These are phyloP conservation scores for Lithospermum erythrorhizon DNA, from an alignment of 257 asterid genomes.

Conservation along the genomic window DNA sequence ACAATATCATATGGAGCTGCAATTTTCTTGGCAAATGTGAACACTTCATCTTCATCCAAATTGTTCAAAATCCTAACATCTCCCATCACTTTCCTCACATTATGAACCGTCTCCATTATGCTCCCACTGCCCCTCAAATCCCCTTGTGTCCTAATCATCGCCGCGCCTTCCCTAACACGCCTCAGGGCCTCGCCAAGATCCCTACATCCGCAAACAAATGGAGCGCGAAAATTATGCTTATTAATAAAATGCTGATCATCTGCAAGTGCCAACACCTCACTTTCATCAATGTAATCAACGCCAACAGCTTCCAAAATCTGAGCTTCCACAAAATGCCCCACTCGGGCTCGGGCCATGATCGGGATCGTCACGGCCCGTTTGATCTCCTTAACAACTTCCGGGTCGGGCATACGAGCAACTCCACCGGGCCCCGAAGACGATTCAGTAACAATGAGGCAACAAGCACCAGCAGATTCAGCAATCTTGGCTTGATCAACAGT, in stretches of 20 bases:
- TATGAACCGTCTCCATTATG: constrained; percentile 43
- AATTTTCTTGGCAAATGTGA: constrained; percentile 51
- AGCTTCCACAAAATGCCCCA: constrained; percentile 85
- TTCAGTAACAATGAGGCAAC: constrained; percentile 54
- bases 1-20: constrained; percentile 68
- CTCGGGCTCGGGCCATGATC: constrained; percentile 54
- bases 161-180: constrained; percentile 78
- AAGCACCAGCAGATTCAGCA: constrained; percentile 83
- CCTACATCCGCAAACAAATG: constrained; percentile 69
- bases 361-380: constrained; percentile 57
- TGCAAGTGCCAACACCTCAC: constrained; percentile 49
- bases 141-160: constrained; percentile 72
- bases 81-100: constrained; percentile 68
- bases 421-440: constrained; percentile 26
- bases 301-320: constrained; percentile 73
- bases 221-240: constrained; percentile 58
- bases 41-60: constrained; percentile 85
- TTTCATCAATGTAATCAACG: constrained; percentile 71
- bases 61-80: constrained; percentile 54
- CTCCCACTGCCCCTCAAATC: constrained; percentile 40
- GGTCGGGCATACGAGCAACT: constrained; percentile 82
- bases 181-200: constrained; percentile 78
- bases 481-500: constrained; percentile 60
- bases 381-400: constrained; percentile 56
- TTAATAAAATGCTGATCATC: constrained; percentile 64